phyloP scores from a whole-genome alignment of 2,329 filamentous ascomycete genomes.

The Apiospora koreana region DNA sequence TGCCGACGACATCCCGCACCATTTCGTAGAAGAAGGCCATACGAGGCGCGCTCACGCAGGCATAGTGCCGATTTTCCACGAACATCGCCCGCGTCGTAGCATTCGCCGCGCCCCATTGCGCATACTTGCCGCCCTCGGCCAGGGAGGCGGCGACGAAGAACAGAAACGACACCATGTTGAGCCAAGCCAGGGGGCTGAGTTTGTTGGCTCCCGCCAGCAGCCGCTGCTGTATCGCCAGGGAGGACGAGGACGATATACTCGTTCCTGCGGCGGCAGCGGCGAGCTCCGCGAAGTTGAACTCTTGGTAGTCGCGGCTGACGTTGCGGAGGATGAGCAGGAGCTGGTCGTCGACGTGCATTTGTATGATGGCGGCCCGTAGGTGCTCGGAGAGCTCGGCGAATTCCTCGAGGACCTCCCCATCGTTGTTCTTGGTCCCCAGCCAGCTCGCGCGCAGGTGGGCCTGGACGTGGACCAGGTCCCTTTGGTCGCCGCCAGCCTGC shows the following conservation, averaged over 20 bases:
- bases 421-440: not conserved
- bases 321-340: not conserved
- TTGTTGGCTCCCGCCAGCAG: not conserved
- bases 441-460: not conserved
- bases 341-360: not conserved
- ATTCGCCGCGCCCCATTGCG: conserved; percentile 2
- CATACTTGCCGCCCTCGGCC: conserved; percentile 10
- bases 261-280: not conserved
- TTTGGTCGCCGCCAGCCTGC: not conserved
- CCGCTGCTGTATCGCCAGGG: not conserved
- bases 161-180: not conserved
- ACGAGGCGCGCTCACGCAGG: not conserved
- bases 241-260: not conserved
- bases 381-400: not conserved
- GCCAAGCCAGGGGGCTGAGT: not conserved
- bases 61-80: not conserved
- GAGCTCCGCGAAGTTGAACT: not conserved
- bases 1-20: not conserved
- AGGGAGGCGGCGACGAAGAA: not conserved
- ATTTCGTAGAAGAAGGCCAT: not conserved
- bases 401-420: not conserved
- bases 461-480: not conserved
- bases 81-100: not conserved
- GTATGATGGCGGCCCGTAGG: not conserved
- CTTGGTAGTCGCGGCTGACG: not conserved